phyloP scores from a whole-genome alignment of 2,329 filamentous ascomycete genomes.

The Phialemonium atrogriseum region DNA sequence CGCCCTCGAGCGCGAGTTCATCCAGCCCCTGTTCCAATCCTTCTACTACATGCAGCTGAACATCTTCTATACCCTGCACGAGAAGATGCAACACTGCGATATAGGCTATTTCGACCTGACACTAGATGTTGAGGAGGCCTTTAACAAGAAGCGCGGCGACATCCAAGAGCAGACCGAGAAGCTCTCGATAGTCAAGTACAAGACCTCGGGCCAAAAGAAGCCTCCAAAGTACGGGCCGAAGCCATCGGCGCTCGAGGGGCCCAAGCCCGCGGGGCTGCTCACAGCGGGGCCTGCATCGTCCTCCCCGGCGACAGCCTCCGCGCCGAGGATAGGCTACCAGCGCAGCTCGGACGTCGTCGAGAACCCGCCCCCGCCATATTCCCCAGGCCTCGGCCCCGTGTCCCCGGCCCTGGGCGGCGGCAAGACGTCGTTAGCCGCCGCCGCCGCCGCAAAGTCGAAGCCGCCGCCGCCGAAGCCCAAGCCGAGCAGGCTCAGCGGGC shows the following conservation, averaged over 20 bases:
- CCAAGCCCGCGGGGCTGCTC: slow-evolving; percentile 40
- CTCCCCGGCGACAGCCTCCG: slow-evolving; percentile 4
- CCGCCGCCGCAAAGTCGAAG: slow-evolving; percentile 54
- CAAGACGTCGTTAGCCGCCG: slow-evolving; percentile 28
- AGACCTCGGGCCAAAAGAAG: slow-evolving; percentile 66
- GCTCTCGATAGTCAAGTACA: slow-evolving; percentile 82
- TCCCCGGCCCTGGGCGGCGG: slow-evolving; percentile 20
- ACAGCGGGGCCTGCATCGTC: slow-evolving; percentile 35
- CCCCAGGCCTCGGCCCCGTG: slow-evolving; percentile 28
- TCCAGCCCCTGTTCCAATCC: slow-evolving; percentile 92
- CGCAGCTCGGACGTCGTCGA: slow-evolving; percentile 36
- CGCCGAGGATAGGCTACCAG: slow-evolving; percentile 10
- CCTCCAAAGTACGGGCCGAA: slow-evolving; percentile 52
- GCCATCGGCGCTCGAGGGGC: slow-evolving; percentile 43
- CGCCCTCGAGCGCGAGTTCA: slow-evolving; percentile 83
- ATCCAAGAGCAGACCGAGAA: slow-evolving; percentile 79
- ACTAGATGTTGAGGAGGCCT: slow-evolving; percentile 84
- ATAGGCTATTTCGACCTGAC: slow-evolving; percentile 97
- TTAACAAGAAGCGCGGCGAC: slow-evolving; percentile 79
- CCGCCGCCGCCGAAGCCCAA: slow-evolving; percentile 41
- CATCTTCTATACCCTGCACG: slow-evolving; percentile 96
- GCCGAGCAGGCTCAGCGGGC: slow-evolving; percentile 62
- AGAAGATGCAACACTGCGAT: slow-evolving; percentile 94
- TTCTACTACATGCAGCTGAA: slow-evolving; percentile 99
- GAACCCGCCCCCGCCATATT: slow-evolving; percentile 65